Evolutionary conservation across 2,329 filamentous ascomycete species (phyloP).

Genomic region (Cladosporium sp.): DNA sequence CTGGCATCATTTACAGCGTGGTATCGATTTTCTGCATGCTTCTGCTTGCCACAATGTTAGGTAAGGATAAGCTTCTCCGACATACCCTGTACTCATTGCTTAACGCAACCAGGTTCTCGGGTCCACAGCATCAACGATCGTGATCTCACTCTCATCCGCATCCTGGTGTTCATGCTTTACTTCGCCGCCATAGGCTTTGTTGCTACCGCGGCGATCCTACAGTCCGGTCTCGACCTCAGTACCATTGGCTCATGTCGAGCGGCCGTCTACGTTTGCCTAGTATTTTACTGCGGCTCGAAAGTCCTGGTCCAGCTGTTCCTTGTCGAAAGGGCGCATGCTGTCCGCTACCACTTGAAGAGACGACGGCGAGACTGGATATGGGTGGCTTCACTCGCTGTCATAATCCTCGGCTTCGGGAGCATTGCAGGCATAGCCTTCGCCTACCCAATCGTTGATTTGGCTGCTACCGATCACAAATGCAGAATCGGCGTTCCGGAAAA

Average conservation of each 20-base stretch:
- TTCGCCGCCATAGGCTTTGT: slow-evolving; percentile 34
- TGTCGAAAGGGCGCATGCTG: slow-evolving; percentile 37
- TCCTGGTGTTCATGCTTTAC: slow-evolving; percentile 34
- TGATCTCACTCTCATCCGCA: slow-evolving; percentile 28
- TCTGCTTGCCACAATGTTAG: slow-evolving; percentile 22
- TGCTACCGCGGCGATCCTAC: slow-evolving; percentile 30
- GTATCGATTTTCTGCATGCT: slow-evolving; percentile 26
- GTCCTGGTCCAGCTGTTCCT: slow-evolving; percentile 38
- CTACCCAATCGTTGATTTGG: slow-evolving; percentile 31
- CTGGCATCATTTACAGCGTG: slow-evolving; percentile 5
- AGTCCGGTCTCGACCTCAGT: slow-evolving; percentile 30
- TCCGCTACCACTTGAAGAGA: slow-evolving; percentile 32
- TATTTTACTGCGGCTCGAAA: slow-evolving; percentile 36
- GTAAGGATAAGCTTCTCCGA: slow-evolving; percentile 19
- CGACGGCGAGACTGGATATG: slow-evolving; percentile 34
- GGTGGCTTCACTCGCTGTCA: slow-evolving; percentile 26
- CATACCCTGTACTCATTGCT: background rate
- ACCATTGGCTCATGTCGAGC: slow-evolving; percentile 27
- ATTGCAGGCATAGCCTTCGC: slow-evolving; percentile 21
- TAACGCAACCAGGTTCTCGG: slow-evolving; percentile 24
- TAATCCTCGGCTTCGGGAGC: slow-evolving; percentile 18
- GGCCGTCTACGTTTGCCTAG: slow-evolving; percentile 35
- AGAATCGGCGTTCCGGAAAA: slow-evolving; percentile 37
- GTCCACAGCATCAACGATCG: slow-evolving; percentile 18
- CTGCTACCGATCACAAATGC: slow-evolving; percentile 31